Evolutionary conservation across 2,329 filamentous ascomycete species (phyloP).

Genomic region (Claviceps quebecensis): DNA sequence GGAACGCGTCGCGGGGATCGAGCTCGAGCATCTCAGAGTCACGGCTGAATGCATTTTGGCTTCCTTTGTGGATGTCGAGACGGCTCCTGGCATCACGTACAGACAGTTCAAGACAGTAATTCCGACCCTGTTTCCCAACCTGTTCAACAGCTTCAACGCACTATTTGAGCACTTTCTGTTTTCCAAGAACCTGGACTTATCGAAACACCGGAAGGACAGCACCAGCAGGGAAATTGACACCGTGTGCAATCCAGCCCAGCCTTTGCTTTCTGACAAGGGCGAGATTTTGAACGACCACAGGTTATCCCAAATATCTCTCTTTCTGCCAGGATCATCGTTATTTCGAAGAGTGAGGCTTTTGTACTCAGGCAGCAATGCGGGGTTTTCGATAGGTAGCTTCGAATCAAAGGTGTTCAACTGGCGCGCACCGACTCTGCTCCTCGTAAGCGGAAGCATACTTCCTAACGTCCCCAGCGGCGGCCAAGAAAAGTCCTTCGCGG

Average conservation of each 20-base stretch:
- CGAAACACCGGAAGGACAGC: slow-evolving; percentile 28
- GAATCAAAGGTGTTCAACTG: slow-evolving; percentile 65
- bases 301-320: slow-evolving; percentile 59
- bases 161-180: slow-evolving; percentile 67
- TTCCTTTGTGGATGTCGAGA: slow-evolving; percentile 51
- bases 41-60: slow-evolving; percentile 52
- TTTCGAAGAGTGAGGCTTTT: slow-evolving; percentile 53
- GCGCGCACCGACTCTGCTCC: slow-evolving; percentile 57
- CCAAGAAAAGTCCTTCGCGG: slow-evolving; percentile 41
- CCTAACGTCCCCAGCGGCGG: slow-evolving; percentile 32
- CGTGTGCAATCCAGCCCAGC: slow-evolving; percentile 22
- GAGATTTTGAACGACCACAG: slow-evolving; percentile 52
- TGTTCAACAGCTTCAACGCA: slow-evolving; percentile 53
- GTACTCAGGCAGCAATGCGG: slow-evolving; percentile 56
- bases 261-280: slow-evolving; percentile 36
- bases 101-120: slow-evolving; percentile 46
- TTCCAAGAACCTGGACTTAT: slow-evolving; percentile 55
- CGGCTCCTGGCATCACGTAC: slow-evolving; percentile 47
- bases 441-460: slow-evolving; percentile 53
- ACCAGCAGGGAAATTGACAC: not conserved
- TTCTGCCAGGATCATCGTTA: slow-evolving; percentile 49
- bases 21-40: slow-evolving; percentile 42
- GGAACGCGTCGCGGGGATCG: slow-evolving; percentile 37
- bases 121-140: slow-evolving; percentile 45
- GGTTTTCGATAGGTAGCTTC: slow-evolving; percentile 66